Percentiles rank a stretch among this genome's conserved stretches.
These are phyloP conservation scores for Solanum chmielewskii DNA, from an alignment of 257 asterid genomes.

Conservation along the genomic window DNA sequence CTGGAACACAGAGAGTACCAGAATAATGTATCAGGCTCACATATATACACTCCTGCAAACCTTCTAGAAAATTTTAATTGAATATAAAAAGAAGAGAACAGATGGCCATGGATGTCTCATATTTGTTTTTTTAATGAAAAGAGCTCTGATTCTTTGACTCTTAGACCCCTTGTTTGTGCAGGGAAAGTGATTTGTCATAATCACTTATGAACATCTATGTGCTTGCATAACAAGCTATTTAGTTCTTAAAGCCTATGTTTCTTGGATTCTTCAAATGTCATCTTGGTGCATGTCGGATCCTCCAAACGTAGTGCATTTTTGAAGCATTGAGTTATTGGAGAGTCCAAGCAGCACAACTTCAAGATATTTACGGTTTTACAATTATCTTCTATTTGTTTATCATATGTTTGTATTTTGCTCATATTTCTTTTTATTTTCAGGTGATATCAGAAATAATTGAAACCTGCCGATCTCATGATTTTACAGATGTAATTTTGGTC, in stretches of 20 bases:
- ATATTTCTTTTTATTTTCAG: slow-evolving; percentile 17
- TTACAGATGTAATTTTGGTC: slow-evolving; percentile 79
- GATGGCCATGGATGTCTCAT: not conserved
- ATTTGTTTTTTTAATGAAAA: not conserved
- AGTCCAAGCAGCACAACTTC: not conserved
- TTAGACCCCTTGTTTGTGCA: not conserved
- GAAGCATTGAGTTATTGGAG: not conserved
- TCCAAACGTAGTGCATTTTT: not conserved
- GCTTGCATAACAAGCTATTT: not conserved
- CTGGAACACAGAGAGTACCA: not conserved
- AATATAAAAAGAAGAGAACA: not conserved
- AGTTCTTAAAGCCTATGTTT: not conserved
- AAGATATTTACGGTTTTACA: not conserved
- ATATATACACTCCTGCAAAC: not conserved
- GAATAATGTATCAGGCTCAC: not conserved
- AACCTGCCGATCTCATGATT: slow-evolving; percentile 83
- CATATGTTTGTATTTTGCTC: not conserved
- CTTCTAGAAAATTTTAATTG: not conserved
- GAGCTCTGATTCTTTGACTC: not conserved
- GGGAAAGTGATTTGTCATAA: not conserved
- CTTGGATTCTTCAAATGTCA: not conserved
- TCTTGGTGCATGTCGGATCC: not conserved
- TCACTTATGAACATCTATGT: not conserved
- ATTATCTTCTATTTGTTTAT: not conserved
- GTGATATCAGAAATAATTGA: slow-evolving; percentile 86